phyloP scores from a whole-genome alignment of 768 basidiomycete genomes.

The Termitomyces titanicus region DNA sequence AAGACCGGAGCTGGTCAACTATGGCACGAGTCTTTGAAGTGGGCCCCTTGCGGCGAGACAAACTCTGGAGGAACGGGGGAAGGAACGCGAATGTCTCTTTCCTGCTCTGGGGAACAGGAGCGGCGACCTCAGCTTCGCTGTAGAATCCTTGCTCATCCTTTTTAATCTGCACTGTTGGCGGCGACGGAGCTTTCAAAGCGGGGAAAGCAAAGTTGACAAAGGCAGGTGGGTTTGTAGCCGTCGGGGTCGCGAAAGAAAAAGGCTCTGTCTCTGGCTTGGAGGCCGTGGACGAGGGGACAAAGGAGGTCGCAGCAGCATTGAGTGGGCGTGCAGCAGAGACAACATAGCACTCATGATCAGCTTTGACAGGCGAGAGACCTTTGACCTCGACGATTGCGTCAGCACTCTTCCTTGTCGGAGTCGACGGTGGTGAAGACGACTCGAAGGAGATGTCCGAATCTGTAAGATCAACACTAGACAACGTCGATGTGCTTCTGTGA shows the following conservation, averaged over 20 bases:
- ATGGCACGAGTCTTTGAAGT: conserved; percentile 57
- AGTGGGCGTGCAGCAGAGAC: conserved; percentile 27
- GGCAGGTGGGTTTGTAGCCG: conserved; percentile 16
- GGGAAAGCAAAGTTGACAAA: conserved; percentile 45
- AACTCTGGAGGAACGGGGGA: conserved; percentile 47
- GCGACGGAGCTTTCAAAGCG: conserved; percentile 37
- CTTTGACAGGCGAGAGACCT: conserved; percentile 26
- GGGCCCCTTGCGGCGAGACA: conserved; percentile 34
- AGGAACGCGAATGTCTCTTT: conserved; percentile 34
- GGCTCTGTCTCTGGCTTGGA: conserved; percentile 21
- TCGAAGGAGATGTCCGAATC: conserved; percentile 40
- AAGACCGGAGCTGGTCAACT: conserved; percentile 50
- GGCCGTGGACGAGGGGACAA: conserved; percentile 32
- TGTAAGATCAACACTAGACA: conserved; percentile 40
- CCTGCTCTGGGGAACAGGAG: conserved; percentile 24
- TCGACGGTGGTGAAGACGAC: conserved; percentile 46
- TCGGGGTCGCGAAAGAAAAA: conserved; percentile 18
- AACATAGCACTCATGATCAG: conserved; percentile 14
- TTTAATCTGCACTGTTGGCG: conserved; percentile 37
- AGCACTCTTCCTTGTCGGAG: conserved; percentile 39
- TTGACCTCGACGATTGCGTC: conserved; percentile 35
- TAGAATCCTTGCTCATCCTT: conserved; percentile 55
- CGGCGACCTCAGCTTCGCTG: conserved; percentile 34
- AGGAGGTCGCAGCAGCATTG: conserved; percentile 43
- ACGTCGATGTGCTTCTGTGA: conserved; percentile 30